These are phyloP conservation scores for Saxophila tyrrhenica DNA, from an alignment of 495 filamentous ascomycete species.

Conservation along the genomic window DNA sequence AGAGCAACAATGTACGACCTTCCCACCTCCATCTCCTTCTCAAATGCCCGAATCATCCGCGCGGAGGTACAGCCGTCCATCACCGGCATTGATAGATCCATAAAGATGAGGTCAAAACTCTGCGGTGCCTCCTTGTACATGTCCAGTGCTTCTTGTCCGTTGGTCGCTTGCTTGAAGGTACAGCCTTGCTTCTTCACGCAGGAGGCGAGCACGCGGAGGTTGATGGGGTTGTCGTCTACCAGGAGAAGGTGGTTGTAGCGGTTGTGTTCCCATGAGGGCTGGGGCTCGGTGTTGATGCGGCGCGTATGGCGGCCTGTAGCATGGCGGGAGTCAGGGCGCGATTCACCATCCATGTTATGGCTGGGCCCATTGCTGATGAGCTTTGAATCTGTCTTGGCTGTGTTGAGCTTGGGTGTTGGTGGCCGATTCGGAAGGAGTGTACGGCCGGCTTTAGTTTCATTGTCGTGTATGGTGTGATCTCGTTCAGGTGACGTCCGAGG, in stretches of 20 bases:
- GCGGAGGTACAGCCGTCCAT: conserved; percentile 5
- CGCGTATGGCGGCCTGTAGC: neutral
- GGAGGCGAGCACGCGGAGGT: neutral
- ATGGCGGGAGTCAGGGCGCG: no score
- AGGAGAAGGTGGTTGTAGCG: neutral
- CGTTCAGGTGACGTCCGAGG: neutral
- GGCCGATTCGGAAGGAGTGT: no score
- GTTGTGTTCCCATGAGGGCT: neutral
- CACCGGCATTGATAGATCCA: conserved; percentile 9
- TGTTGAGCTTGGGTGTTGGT: no score
- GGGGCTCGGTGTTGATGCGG: neutral
- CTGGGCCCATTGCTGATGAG: no score
- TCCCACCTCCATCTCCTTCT: neutral
- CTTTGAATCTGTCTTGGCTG: no score
- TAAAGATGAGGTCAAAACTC: conserved; percentile 1
- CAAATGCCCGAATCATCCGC: conserved; percentile 5
- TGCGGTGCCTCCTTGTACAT: conserved; percentile 9
- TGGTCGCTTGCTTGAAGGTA: conserved; percentile 7
- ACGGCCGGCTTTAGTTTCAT: no score
- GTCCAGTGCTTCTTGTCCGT: conserved; percentile 21
- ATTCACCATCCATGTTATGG: no score
- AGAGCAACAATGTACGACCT: conserved; percentile 6
- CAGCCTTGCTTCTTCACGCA: neutral
- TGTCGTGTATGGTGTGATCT: neutral
- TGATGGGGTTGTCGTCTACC: conserved; percentile 6